A percentile compares a stretch with the other conserved stretches of the same genome.
These are phyloP conservation scores for Lipomyces mesembrius DNA, from an alignment of 805 yeast species.

Conservation along the genomic window DNA sequence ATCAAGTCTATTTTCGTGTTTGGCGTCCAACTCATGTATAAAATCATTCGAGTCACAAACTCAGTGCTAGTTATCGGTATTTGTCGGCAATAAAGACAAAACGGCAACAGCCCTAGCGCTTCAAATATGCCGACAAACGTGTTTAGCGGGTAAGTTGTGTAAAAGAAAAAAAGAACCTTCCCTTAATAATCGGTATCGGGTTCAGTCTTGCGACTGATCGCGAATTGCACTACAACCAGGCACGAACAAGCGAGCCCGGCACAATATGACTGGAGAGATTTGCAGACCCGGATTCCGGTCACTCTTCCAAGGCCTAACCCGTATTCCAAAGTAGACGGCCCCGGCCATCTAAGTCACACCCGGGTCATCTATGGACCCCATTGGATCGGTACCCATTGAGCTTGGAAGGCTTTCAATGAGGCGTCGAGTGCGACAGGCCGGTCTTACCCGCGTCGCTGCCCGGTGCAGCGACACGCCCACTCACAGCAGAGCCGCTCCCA, in stretches of 20 bases:
- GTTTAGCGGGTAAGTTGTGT: too few species aligned
- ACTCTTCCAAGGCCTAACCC: constrained; percentile 2
- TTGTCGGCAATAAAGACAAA: too few species aligned
- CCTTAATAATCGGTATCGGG: constrained; percentile 38
- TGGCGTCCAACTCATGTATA: too few species aligned
- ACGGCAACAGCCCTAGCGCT: too few species aligned
- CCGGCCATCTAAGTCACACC: not conserved
- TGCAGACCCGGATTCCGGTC: not conserved
- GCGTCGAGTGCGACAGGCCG: constrained; percentile 1
- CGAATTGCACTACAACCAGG: constrained; percentile 37
- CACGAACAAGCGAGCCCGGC: not conserved
- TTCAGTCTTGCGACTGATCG: constrained; percentile 31
- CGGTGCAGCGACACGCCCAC: constrained; percentile 8
- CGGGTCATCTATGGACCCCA: not conserved
- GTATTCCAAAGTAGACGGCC: not conserved
- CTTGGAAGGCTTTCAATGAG: not conserved
- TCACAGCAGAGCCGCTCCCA: constrained; percentile 15
- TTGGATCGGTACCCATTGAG: not conserved
- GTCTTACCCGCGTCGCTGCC: not conserved
- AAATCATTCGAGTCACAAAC: too few species aligned
- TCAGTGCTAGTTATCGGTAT: too few species aligned
- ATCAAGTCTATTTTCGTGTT: too few species aligned
- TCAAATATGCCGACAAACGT: too few species aligned
- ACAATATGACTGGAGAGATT: not conserved
- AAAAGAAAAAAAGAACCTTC: constrained; percentile 23